Evolutionary conservation across 2,329 filamentous ascomycete species (phyloP).

Genomic region (Pseudocercospora musae): DNA sequence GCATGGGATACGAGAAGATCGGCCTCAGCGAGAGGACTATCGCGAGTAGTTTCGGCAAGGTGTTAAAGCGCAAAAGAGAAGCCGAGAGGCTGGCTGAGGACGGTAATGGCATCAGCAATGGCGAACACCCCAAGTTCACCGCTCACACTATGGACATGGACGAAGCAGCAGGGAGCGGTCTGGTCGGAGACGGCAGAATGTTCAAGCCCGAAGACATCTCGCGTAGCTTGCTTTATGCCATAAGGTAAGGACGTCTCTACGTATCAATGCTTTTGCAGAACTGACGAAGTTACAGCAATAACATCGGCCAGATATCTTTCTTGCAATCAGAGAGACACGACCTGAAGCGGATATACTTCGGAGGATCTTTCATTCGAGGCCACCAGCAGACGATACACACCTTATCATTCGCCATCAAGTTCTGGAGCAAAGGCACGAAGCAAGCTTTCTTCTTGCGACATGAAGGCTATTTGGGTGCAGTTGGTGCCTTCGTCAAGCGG

Average conservation of each 20-base stretch:
- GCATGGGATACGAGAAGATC: conserved; percentile 92
- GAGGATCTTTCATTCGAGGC: conserved; percentile 92
- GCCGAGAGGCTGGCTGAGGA: conserved; percentile 78
- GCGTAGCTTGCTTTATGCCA: conserved; percentile 85
- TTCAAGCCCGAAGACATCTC: conserved; percentile 86
- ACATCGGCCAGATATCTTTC: conserved; percentile 96
- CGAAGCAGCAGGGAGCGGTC: conserved; percentile 33
- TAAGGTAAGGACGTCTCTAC: too few species aligned
- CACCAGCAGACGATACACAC: conserved; percentile 98
- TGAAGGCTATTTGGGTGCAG: conserved; percentile 90
- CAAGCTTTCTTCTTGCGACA: conserved; percentile 95
- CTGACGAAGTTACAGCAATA: too few species aligned
- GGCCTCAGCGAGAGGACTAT: conserved; percentile 94
- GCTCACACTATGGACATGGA: conserved; percentile 25
- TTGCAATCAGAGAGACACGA: conserved; percentile 95
- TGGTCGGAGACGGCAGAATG: conserved; percentile 43
- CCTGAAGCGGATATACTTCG: conserved; percentile 92
- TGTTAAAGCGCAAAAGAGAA: conserved; percentile 86
- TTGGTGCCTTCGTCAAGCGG: conserved; percentile 88
- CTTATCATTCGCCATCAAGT: conserved; percentile 91
- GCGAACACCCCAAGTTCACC: conserved; percentile 35
- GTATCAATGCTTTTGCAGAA: too few species aligned
- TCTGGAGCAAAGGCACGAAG: conserved; percentile 92
- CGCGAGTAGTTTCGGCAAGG: conserved; percentile 93
- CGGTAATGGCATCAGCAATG: conserved; percentile 56